These are phyloP conservation scores for Theobroma cacao DNA, from an alignment of 345 rosid genomes.

Conservation along the genomic window DNA sequence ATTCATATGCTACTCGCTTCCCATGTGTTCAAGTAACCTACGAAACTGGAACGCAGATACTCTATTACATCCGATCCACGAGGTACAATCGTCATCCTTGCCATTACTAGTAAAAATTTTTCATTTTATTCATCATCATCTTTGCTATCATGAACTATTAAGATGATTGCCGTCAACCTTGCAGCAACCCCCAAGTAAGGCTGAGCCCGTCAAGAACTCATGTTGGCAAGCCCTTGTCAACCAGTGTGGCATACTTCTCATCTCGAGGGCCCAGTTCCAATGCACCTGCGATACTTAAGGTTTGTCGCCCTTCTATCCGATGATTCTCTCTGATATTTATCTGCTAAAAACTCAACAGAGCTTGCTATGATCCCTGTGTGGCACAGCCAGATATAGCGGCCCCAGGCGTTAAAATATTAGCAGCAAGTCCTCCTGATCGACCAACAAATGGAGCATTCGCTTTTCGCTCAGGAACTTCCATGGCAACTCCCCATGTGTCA, in stretches of 20 bases:
- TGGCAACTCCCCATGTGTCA: conserved; percentile 13
- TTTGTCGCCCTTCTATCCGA: not conserved
- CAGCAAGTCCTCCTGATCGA: conserved; percentile 4
- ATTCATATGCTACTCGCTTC: not conserved
- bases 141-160: not conserved
- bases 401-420: conserved; percentile 9
- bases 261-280: conserved; percentile 16
- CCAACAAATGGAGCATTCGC: not conserved
- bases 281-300: conserved; percentile 13
- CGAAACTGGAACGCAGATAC: conserved; percentile 14
- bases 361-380: not conserved
- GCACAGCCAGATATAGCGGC: conserved; percentile 12
- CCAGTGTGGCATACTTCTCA: conserved; percentile 14
- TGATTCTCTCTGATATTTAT: not conserved
- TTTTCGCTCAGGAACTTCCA: conserved; percentile 15
- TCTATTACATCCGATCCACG: conserved; percentile 9
- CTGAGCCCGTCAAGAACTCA: conserved; percentile 3
- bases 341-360: not conserved
- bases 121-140: not conserved
- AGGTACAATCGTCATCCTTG: not conserved
- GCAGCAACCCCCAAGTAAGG: conserved; percentile 10
- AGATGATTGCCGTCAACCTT: not conserved
- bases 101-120: not conserved
- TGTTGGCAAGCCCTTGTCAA: conserved; percentile 8
- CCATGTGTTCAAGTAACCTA: conserved; percentile 14